Evolutionary conservation across 2,329 filamentous ascomycete genomes (phyloP), one percentile per base, ranked within the genome.

Genomic region (Fusarium sp.): DNA sequence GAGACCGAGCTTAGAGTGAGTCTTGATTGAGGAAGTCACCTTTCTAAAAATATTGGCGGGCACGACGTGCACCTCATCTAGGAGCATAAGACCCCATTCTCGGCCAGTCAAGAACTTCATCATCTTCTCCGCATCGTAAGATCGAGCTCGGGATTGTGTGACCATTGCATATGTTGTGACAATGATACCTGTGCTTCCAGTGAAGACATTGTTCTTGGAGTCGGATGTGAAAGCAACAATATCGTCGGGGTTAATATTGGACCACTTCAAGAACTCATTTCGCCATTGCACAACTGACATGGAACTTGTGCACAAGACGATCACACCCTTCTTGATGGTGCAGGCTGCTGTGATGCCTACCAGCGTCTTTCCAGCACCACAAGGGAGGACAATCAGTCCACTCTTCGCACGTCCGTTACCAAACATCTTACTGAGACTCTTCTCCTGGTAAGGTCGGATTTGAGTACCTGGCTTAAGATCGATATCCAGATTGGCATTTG

Each of bases 151-250:
- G 16, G 91, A 94, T 76, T 96, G 93, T 11, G 94, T 97, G n/a
- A 99, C 94, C 96, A 99, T 99, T 63, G 94, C 96, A 80, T 99
- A 99, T 2, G 96, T 99, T 13, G 94, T 97, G 55, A 99, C 94
- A 71, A 99, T 97, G 71, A 99, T 94, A 77, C 96, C 96, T 2
- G 96, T 97, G 77, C 94, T 95, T 52, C 94, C 90, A 2, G 91
- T 90, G 75, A 99, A 97, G 60, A 86, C 87, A 15, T 78, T 80
- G 61, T 91, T 90, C 81, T 99, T 99, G 78, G 93, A 93, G 72
- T 97, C 94, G 0, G 94, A 95, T 0, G 96, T 98, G 80, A 99
- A 99, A 58, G 97, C 90, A 30, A 94, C 94, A 76, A 99, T 94
- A 76, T 98, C 94, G 72, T 95, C 91, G 0, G 94, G 94, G 74